Evolutionary conservation across 371 early-diverging fungal species (phyloP).

Genomic region (Smittium mucronatum): DNA sequence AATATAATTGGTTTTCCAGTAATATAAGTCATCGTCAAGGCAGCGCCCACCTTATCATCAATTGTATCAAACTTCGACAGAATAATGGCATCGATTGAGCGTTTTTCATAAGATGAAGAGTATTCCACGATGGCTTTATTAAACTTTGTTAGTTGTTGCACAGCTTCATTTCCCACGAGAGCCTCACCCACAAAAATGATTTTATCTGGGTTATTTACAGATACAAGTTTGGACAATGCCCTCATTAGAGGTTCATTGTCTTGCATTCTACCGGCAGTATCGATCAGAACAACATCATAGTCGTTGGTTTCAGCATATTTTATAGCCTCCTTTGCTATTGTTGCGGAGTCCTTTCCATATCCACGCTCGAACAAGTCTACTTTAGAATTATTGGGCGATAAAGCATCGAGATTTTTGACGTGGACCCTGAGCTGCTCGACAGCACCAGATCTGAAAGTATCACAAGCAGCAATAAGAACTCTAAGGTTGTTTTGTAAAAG

Average conservation of each 20-base stretch:
- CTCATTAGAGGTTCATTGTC: constrained; percentile 97
- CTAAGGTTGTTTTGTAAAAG: constrained; percentile 82
- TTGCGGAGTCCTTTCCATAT: constrained; percentile 97
- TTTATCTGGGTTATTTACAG: constrained; percentile 91
- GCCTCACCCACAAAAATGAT: constrained; percentile 99
- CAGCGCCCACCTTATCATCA: constrained; percentile 97
- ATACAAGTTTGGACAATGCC: constrained; percentile 87
- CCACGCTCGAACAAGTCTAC: constrained; percentile 96
- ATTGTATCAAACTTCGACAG: constrained; percentile 98
- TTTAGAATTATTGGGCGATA: constrained; percentile 50
- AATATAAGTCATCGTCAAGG: constrained; percentile 90
- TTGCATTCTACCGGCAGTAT: constrained; percentile 99
- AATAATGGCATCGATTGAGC: constrained; percentile 95
- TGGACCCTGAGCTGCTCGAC: constrained; percentile 97
- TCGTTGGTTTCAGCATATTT: constrained; percentile 44
- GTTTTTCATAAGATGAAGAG: constrained; percentile 56
- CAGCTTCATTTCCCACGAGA: constrained; percentile 95
- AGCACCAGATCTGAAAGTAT: constrained; percentile 98
- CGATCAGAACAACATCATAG: constrained; percentile 96
- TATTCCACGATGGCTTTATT: constrained; percentile 91
- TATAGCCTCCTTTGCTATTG: constrained; percentile 96
- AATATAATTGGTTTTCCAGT: constrained; percentile 97
- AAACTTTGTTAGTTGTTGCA: constrained; percentile 96
- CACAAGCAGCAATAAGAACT: constrained; percentile 97
- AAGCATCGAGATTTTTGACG: constrained; percentile 70